Evolutionary conservation across 257 asterid species (phyloP).

Genomic region (Vinca minor): DNA sequence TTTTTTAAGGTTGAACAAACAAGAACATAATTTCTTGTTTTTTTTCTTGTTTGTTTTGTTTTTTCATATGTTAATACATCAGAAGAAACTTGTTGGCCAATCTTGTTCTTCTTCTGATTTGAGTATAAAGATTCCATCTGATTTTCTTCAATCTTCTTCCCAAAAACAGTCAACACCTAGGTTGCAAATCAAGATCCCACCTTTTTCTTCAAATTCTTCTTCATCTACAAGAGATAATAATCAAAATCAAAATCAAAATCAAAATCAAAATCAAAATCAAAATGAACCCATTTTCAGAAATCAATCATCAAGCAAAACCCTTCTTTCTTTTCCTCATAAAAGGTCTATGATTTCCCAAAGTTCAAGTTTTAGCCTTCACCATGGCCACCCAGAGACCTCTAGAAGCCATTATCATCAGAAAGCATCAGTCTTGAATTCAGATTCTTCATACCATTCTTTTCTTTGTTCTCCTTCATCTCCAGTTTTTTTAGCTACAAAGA

Average conservation of each 20-base stretch:
- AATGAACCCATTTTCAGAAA: slow-evolving; percentile 22
- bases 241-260: no score
- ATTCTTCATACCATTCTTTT: slow-evolving; percentile 14
- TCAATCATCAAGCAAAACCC: slow-evolving; percentile 18
- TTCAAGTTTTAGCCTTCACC: slow-evolving; percentile 22
- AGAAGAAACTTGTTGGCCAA: slow-evolving; percentile 19
- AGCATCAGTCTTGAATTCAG: slow-evolving; percentile 11
- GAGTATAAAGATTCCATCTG: slow-evolving; percentile 13
- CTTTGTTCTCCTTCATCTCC: slow-evolving; percentile 27
- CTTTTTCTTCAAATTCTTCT: slow-evolving; percentile 17
- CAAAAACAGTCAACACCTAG: slow-evolving; percentile 10
- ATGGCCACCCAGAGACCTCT: slow-evolving; percentile 8
- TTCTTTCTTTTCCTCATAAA: slow-evolving; percentile 29
- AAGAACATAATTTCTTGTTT: not conserved
- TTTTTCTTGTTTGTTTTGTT: no score
- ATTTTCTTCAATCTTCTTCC: slow-evolving; percentile 7
- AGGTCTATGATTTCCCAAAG: slow-evolving; percentile 34
- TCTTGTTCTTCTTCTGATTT: slow-evolving; percentile 24
- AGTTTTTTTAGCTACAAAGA: slow-evolving; percentile 30
- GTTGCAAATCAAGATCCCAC: slow-evolving; percentile 25
- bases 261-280: no score
- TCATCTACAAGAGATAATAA: slow-evolving; percentile 19
- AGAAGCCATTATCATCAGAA: slow-evolving; percentile 8
- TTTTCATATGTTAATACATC: slow-evolving; percentile 27
- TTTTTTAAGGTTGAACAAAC: no score